These are phyloP conservation scores for Silene noctiflora DNA, from an alignment of 179 eudicot genomes.

Conservation along the genomic window DNA sequence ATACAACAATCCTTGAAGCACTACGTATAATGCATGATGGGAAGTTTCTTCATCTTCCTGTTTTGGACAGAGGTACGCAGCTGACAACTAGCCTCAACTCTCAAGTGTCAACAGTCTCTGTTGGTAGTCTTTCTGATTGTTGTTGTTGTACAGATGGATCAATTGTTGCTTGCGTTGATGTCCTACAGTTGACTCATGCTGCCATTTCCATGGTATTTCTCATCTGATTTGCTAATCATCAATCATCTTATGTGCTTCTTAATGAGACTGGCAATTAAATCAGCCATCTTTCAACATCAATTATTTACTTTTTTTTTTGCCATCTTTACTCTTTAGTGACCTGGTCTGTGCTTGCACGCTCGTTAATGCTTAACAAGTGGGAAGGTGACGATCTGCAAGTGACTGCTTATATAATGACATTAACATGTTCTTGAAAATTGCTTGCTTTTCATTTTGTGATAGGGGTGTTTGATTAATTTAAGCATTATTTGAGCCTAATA, in stretches of 20 bases:
- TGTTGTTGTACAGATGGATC: conserved; percentile 55
- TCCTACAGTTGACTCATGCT: conserved; percentile 92
- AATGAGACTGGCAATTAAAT: background rate
- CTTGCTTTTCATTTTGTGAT: conserved; percentile 2
- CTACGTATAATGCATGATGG: conserved; percentile 94
- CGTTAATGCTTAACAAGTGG: background rate
- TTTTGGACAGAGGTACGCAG: conserved; percentile 72
- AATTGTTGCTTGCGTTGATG: conserved; percentile 81
- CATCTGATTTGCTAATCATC: background rate
- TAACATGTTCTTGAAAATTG: background rate
- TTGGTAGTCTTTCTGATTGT: conserved; percentile 15
- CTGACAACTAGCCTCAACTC: conserved; percentile 21
- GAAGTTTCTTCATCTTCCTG: conserved; percentile 92
- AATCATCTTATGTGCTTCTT: background rate
- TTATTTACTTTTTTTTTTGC: background rate
- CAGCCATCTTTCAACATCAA: background rate
- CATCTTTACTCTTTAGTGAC: background rate
- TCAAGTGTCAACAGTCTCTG: conserved; percentile 2
- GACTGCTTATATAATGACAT: background rate
- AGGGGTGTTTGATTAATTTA: background rate
- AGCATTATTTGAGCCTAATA: background rate
- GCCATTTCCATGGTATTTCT: conserved; percentile 79
- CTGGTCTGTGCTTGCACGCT: background rate
- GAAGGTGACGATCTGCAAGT: background rate
- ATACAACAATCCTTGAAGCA: conserved; percentile 89